Base-by-base conservation (phyloP, 2,329 filamentous ascomycete species). In the Penicillium sp. region DNA sequence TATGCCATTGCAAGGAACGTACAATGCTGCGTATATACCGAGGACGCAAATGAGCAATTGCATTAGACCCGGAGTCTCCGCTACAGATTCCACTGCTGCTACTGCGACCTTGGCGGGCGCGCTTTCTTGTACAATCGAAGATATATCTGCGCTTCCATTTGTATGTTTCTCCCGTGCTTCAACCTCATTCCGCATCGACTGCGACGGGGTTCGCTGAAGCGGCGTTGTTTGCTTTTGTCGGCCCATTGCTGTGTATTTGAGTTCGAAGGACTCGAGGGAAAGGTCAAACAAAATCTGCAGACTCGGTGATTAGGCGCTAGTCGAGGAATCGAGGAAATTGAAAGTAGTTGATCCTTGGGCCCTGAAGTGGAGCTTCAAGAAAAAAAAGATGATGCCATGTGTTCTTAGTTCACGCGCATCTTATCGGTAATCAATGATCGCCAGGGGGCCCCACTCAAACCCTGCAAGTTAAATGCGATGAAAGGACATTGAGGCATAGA, bases 11-110 rank as follows among this genome's bases (percentile, higher is more conserved):
- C 14, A 27, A 19, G 9, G 16, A 33, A 66, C 71, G 60, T 84
- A 97, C 93, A 99, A 99, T 35, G 93, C 96, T 35, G 89, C 91
- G 75, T 99, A 99, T 67, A 99, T 99, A 58, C 95, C 95, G 7
- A 87, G 87, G n/a, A 97, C 91, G 63, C 93, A 93, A 60, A 96
- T 85, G 49, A 93, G 77, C 55, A 97, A 84, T 75, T 96, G 90
- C 68, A 89, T 71, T 29, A 91, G 72, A 4, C 90, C 90, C 9
- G 88, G 82, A 54, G 60, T 65, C 31, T 74, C 70, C 44, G 57
- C 70, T 31, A 75, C 65, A 19, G 69, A 61, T 37, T 70, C 68
- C 21, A 66, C 63, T 48, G 63, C 55, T 37, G 66, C 56, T n/a
- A 54, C 33, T 29, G 52, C 26, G n/a, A n/a, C 44, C 19, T 54